A percentile compares a stretch with the other conserved stretches of the same genome.
These are phyloP conservation scores for Cytospora schulzeri DNA, from an alignment of 2,329 filamentous ascomycete genomes.

Conservation along the genomic window DNA sequence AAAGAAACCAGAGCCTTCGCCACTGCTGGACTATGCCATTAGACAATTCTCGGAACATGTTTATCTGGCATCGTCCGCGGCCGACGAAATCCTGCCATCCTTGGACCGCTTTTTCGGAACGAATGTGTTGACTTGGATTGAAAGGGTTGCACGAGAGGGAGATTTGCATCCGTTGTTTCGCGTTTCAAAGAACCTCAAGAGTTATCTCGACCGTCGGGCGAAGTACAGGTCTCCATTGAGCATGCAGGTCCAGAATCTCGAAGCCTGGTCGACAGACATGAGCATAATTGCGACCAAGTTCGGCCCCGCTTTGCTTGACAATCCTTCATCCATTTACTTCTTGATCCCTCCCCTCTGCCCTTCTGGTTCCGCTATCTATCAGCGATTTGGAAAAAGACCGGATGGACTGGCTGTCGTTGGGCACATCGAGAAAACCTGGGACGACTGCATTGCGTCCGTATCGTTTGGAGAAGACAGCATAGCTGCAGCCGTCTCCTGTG, in stretches of 20 bases:
- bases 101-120: conserved; percentile 34
- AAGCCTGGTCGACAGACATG: conserved; percentile 38
- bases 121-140: conserved; percentile 37
- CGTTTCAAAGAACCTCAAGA: conserved; percentile 32
- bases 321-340: conserved; percentile 39
- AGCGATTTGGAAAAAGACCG: conserved; percentile 24
- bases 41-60: conserved; percentile 35
- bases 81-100: conserved; percentile 30
- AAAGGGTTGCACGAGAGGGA: conserved; percentile 31
- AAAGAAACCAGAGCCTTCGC: conserved; percentile 14
- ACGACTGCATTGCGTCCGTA: conserved; percentile 30
- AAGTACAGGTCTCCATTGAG: conserved; percentile 32
- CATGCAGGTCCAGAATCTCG: conserved; percentile 31
- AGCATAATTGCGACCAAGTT: conserved; percentile 38
- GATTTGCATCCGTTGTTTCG: conserved; percentile 32
- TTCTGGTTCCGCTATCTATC: conserved; percentile 26
- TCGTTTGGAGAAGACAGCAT: conserved; percentile 24
- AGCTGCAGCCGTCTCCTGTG: conserved; percentile 25
- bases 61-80: conserved; percentile 26
- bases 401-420: conserved; percentile 28
- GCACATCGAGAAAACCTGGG: conserved; percentile 26
- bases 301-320: conserved; percentile 32
- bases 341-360: conserved; percentile 42
- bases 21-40: conserved; percentile 33
- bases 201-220: conserved; percentile 32